Evolutionary conservation across 2,329 filamentous ascomycete species (phyloP).

Genomic region (Pyrenophora seminiperda): DNA sequence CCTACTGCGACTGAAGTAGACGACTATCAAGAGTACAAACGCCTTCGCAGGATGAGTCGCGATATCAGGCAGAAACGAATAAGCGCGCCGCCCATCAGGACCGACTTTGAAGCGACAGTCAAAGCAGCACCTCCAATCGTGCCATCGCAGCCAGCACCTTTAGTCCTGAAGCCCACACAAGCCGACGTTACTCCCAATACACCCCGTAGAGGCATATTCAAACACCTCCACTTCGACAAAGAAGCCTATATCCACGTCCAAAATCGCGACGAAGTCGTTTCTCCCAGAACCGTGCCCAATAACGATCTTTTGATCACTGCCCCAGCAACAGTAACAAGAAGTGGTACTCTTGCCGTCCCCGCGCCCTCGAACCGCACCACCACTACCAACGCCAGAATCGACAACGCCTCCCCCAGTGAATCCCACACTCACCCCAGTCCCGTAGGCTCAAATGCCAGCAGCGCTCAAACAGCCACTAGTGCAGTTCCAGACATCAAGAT

Average conservation of each 20-base stretch:
- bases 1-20: slow-evolving; percentile 54
- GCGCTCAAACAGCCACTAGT: slow-evolving; percentile 9
- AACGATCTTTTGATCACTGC: slow-evolving; percentile 5
- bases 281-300: slow-evolving; percentile 15
- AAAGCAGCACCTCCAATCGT: slow-evolving; percentile 24
- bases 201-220: slow-evolving; percentile 13
- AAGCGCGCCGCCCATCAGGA: background rate
- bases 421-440: background rate
- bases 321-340: background rate
- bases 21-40: slow-evolving; percentile 56
- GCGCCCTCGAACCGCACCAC: background rate
- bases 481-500: slow-evolving; percentile 16
- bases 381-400: background rate
- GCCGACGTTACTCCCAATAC: background rate
- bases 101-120: background rate
- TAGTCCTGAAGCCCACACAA: background rate
- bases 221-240: slow-evolving; percentile 15
- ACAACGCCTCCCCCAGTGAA: background rate
- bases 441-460: slow-evolving; percentile 16
- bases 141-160: slow-evolving; percentile 4
- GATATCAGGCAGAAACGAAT: slow-evolving; percentile 18
- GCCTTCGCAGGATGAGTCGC: slow-evolving; percentile 37
- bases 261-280: slow-evolving; percentile 6
- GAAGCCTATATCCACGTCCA: slow-evolving; percentile 3
- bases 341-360: slow-evolving; percentile 2